Evolutionary conservation across 345 rosid genomes (phyloP).

Genomic region (Melaleuca alternifolia): DNA sequence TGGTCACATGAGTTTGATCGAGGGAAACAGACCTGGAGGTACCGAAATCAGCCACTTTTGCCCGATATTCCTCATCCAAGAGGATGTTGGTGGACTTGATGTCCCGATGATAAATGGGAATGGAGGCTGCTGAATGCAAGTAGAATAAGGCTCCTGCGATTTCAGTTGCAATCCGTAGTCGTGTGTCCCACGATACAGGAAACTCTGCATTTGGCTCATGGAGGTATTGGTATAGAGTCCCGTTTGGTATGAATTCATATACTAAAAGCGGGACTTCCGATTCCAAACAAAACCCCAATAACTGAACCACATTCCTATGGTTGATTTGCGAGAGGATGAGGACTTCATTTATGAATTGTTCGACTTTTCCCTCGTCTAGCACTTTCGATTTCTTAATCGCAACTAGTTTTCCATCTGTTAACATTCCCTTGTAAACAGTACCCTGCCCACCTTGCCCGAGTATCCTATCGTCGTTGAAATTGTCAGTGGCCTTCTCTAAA

Average conservation of each 20-base stretch:
- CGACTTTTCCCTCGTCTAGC: neutral
- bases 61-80: neutral
- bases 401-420: neutral
- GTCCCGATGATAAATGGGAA: neutral
- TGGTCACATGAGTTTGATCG: neutral
- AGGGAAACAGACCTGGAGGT: neutral
- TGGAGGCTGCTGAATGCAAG: conserved; percentile 3
- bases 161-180: neutral
- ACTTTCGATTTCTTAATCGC: neutral
- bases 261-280: neutral
- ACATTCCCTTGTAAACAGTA: neutral
- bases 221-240: neutral
- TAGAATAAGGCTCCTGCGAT: neutral
- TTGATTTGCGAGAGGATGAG: neutral
- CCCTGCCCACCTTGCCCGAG: neutral
- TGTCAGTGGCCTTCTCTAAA: neutral
- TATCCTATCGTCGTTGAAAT: neutral
- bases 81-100: neutral
- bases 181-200: neutral
- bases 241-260: neutral
- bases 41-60: neutral
- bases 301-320: neutral
- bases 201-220: neutral
- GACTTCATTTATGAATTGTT: neutral
- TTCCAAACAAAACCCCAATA: neutral